A percentile compares a stretch with the other conserved stretches of the same genome.
Evolutionary conservation across 2,329 filamentous ascomycete genomes (phyloP).

Genomic region (Tolypocladium paradoxum): DNA sequence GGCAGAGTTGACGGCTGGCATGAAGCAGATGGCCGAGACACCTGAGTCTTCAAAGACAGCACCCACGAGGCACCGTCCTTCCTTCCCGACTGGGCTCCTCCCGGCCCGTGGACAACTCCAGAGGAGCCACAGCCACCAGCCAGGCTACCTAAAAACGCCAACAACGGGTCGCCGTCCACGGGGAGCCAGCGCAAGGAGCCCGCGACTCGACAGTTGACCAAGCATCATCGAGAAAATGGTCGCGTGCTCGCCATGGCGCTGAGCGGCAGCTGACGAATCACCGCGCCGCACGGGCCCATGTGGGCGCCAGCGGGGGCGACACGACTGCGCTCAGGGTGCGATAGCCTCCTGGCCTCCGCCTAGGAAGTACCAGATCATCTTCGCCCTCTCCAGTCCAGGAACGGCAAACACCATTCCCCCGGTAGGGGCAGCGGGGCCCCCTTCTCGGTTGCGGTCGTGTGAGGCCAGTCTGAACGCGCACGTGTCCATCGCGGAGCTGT

Average conservation of each 20-base stretch:
- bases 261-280: slow-evolving; percentile 19
- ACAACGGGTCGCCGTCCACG: background rate
- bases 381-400: background rate
- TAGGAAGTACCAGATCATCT: background rate
- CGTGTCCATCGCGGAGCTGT: slow-evolving; percentile 2
- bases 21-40: background rate
- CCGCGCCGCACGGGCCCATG: slow-evolving; percentile 20
- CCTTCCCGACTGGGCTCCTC: background rate
- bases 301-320: slow-evolving; percentile 8
- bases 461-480: slow-evolving; percentile 3
- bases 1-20: background rate
- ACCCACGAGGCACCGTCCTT: background rate
- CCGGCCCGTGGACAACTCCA: background rate
- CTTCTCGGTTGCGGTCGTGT: background rate
- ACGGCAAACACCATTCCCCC: background rate
- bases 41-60: background rate
- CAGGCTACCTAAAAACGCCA: background rate
- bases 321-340: background rate
- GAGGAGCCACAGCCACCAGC: background rate
- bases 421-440: background rate
- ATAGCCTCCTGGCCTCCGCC: background rate
- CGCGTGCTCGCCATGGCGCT: slow-evolving; percentile 24
- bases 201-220: slow-evolving; percentile 21
- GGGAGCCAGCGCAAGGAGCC: background rate
- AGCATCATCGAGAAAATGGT: slow-evolving; percentile 33